Base-by-base conservation (phyloP, 768 basidiomycete species). In the Suillus tomentosus region DNA sequence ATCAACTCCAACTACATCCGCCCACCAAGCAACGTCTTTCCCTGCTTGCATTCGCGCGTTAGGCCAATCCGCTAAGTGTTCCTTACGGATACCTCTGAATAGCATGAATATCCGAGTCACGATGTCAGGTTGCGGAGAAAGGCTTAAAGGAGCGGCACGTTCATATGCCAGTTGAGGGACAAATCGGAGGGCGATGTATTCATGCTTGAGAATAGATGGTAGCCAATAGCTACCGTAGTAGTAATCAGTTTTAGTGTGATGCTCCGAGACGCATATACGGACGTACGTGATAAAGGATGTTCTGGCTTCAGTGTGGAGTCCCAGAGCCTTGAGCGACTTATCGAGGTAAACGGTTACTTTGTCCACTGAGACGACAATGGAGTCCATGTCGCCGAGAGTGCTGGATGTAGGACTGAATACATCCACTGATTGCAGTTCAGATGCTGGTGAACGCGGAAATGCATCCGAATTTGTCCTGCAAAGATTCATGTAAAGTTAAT, bases 1-100 rank as follows among this genome's bases (percentile, higher is more conserved):
- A 50, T 50, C 48, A 24, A 50, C 48, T 27, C 48, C 48, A 24
- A 50, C 22, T 50, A 50, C 48, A 50, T 50, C 48, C 24, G 22
- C 48, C 24, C 48, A 50, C 48, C 48, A 24, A 24, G 13, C 48
- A 27, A 50, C 22, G 3, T 50, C 48, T 50, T 50, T 50, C 48
- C 24, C 48, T 24, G 24, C 48, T 50, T 27, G 48, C 24, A 50
- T 50, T 15, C 24, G 48, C 11, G 48, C 48, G 6, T 27, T 27
- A 13, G 48, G 24, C 48, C 48, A 50, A 50, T 27, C 24, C 24
- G 3, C 24, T 15, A 50, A 27, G 7, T 50, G 13, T 7, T 50
- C 48, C 13, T 50, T 50, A 50, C 48, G 1, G 48, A 50, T 15
- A 8, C 48, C 24, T 22, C 22, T 48, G 47, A 48, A 48, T 5